Conservation (phyloP, 345 rosid genomes). For the Rhodomyrtus tomentosa region DNA sequence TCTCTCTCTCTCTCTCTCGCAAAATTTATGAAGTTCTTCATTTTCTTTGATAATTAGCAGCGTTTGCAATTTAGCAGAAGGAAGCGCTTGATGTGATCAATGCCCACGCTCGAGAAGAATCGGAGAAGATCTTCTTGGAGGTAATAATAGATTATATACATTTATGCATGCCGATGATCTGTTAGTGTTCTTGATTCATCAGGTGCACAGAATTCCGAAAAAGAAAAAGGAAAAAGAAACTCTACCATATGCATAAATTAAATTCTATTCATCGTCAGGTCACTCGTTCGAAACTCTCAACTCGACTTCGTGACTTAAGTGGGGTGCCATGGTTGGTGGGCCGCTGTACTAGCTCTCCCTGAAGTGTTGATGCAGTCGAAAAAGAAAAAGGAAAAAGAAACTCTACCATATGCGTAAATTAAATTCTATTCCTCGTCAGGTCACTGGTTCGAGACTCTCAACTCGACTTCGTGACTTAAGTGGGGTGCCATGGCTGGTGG, state of each 20-base stretch:
- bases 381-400: not conserved
- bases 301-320: too few species aligned
- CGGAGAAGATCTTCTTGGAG: not conserved
- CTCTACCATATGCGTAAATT: not conserved
- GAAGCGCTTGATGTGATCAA: not conserved
- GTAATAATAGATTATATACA: not conserved
- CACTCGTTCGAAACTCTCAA: too few species aligned
- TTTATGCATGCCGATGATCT: too few species aligned
- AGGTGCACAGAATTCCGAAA: not conserved
- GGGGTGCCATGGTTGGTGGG: too few species aligned
- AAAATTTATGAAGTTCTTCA: not conserved
- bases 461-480: too few species aligned
- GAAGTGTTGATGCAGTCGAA: too few species aligned
- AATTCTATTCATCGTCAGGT: too few species aligned
- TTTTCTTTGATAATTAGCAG: not conserved
- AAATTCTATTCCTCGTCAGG: too few species aligned
- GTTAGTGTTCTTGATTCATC: not conserved
- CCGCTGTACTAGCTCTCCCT: too few species aligned
- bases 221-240: not conserved
- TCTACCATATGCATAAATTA: not conserved
- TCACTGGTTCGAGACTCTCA: too few species aligned
- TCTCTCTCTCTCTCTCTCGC: not conserved
- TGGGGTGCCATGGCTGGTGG: too few species aligned
- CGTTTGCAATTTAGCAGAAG: not conserved
- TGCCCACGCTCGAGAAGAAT: not conserved